Percentiles rank a stretch among this genome's conserved stretches.
These are phyloP conservation scores for Phytophthora citricola DNA, from an alignment of 352 stramenopile species.

Conservation along the genomic window DNA sequence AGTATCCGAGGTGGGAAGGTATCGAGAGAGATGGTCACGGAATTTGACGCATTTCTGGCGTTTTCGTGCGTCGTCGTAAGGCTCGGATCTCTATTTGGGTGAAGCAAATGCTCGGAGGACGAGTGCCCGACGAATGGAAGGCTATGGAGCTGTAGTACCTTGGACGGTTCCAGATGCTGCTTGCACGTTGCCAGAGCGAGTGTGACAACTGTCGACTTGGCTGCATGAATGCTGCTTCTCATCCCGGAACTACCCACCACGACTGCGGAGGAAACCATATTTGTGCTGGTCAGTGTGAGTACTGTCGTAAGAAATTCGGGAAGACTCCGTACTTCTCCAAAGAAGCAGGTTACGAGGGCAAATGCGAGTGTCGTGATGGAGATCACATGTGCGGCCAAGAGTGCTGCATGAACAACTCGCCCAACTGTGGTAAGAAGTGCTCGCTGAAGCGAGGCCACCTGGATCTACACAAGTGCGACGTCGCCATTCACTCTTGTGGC, in stretches of 20 bases:
- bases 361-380: constrained; percentile 64
- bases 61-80: constrained; percentile 63
- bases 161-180: constrained; percentile 51
- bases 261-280: constrained; percentile 61
- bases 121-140: constrained; percentile 56
- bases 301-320: constrained; percentile 41
- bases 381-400: constrained; percentile 68
- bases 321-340: constrained; percentile 55
- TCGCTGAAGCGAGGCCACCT: constrained; percentile 51
- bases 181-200: constrained; percentile 63
- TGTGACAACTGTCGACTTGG: constrained; percentile 63
- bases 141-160: constrained; percentile 54
- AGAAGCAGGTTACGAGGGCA: constrained; percentile 66
- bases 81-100: constrained; percentile 53
- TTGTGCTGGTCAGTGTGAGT: constrained; percentile 54
- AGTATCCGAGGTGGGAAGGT: constrained; percentile 25
- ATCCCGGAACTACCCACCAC: constrained; percentile 39
- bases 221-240: constrained; percentile 65
- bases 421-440: constrained; percentile 65
- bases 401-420: constrained; percentile 49
- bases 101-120: constrained; percentile 44
- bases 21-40: constrained; percentile 27
- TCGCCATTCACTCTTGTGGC: constrained; percentile 64
- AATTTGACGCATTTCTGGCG: constrained; percentile 66
- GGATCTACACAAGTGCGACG: constrained; percentile 58